Evolutionary conservation across 305 asterid species (phyloP).

Genomic region (Fraxinus latifolia): DNA sequence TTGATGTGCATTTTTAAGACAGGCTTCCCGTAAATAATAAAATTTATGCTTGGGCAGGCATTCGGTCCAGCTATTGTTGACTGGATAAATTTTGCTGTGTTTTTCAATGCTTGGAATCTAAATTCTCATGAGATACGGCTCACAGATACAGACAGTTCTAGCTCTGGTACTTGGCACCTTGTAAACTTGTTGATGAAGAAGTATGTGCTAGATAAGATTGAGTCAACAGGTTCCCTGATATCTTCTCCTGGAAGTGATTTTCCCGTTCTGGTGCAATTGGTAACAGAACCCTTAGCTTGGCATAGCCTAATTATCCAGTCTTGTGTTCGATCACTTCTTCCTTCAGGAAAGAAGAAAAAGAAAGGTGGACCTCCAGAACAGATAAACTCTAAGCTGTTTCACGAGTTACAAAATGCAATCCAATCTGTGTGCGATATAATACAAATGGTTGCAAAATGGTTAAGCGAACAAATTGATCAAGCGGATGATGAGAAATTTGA

Average conservation of each 20-base stretch:
- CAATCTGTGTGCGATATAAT: slow-evolving; percentile 53
- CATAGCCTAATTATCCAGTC: slow-evolving; percentile 73
- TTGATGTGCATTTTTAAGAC: neutral
- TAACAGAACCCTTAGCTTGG: slow-evolving; percentile 94
- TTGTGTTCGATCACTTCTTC: slow-evolving; percentile 53
- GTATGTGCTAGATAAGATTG: slow-evolving; percentile 51
- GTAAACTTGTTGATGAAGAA: slow-evolving; percentile 61
- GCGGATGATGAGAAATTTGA: slow-evolving; percentile 50
- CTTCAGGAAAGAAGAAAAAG: slow-evolving; percentile 93
- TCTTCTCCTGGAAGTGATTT: slow-evolving; percentile 78
- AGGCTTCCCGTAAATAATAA: neutral
- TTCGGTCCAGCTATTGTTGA: slow-evolving; percentile 48
- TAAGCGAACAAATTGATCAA: slow-evolving; percentile 53
- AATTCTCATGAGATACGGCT: slow-evolving; percentile 48
- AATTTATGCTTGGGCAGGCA: slow-evolving; percentile 43
- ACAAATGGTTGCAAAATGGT: slow-evolving; percentile 60
- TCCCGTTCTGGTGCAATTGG: slow-evolving; percentile 61
- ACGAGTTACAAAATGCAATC: slow-evolving; percentile 57
- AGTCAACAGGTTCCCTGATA: slow-evolving; percentile 48
- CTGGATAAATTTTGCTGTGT: slow-evolving; percentile 81
- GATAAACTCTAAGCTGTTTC: slow-evolving; percentile 37
- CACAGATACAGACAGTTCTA: slow-evolving; percentile 29
- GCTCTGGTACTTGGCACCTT: slow-evolving; percentile 56
- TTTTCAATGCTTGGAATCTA: slow-evolving; percentile 89
- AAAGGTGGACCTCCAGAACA: slow-evolving; percentile 69